A percentile compares a stretch with the other conserved stretches of the same genome.
Evolutionary conservation across 768 basidiomycete species (phyloP).

Genomic region (Podaxis pistillaris): DNA sequence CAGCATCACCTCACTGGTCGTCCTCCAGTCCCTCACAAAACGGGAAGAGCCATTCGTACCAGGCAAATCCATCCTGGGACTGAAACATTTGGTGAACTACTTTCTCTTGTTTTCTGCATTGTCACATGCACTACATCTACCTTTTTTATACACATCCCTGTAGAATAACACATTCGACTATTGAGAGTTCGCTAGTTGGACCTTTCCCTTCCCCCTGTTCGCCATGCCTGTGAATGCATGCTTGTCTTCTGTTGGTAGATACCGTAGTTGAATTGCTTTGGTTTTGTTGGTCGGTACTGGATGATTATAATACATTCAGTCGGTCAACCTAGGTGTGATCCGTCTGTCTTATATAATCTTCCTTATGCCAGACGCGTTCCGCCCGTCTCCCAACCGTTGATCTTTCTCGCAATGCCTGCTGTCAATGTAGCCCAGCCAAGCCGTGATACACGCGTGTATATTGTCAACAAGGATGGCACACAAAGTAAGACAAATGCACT

Average conservation of each 20-base stretch:
- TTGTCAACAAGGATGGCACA: constrained; percentile 31
- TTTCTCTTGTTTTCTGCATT: constrained; percentile 1
- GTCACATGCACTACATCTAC: constrained; percentile 13
- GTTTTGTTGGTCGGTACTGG: constrained; percentile 4
- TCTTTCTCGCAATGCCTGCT: constrained; percentile 26
- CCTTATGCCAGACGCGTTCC: not conserved
- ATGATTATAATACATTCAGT: constrained; percentile 5
- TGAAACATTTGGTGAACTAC: constrained; percentile 22
- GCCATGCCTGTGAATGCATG: constrained; percentile 14
- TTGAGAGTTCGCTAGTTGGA: constrained; percentile 12
- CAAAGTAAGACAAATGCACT: constrained; percentile 24
- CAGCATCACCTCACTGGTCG: constrained; percentile 82
- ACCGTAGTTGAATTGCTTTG: constrained; percentile 9
- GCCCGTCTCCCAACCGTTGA: not conserved
- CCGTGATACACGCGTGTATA: constrained; percentile 27
- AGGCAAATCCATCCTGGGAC: constrained; percentile 53
- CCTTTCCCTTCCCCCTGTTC: constrained; percentile 7
- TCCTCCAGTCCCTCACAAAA: constrained; percentile 76
- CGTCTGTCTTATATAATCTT: constrained; percentile 7
- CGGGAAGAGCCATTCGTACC: constrained; percentile 45
- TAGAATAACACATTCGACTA: constrained; percentile 16
- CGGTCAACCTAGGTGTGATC: not conserved
- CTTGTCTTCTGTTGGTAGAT: constrained; percentile 13
- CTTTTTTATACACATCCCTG: constrained; percentile 14
- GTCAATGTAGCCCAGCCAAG: constrained; percentile 26